Base-by-base conservation (phyloP, 2,329 filamentous ascomycete species). In the Cladophialophora carrionii region DNA sequence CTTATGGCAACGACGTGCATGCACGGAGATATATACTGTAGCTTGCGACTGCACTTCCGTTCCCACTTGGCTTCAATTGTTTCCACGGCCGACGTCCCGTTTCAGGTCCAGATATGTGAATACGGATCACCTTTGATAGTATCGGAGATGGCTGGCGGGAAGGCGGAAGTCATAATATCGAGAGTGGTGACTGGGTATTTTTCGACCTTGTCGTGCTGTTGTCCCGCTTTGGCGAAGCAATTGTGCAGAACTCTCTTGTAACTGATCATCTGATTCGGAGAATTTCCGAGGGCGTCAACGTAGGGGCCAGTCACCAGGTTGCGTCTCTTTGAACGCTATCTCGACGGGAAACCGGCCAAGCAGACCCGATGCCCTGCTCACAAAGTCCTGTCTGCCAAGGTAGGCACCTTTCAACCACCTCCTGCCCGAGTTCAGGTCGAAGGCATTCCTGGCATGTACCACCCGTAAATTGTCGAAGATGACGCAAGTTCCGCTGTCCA, bases 331-430 rank as follows among this genome's bases (percentile, higher is more conserved):
- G 22, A 48, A 56, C 29, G 54, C 4, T n/a, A 55, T 56, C 26
- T 56, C 31, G 12, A 51, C n/a, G 20, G 64, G 67, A 57, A 68
- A 68, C 7, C 60, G 26, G 29, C 54, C 17, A 41, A 61, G 55
- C 51, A 68, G 34, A 17, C 55, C 26, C 5, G 60, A 61, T 20
- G 68, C 66, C 60, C 68, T 72, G 63, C 69, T 72, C 48, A 68
- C 73, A 60, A 88, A 84, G 1, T 86, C 85, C 78, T 90, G 88
- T 4, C 84, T 81, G 67, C 90, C 86, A 31, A 97, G 82, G 77
- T 98, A 99, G 0, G 91, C 85, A 4, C 95, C 95, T 71, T 91
- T 90, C 61, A 98, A 78, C 90, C 91, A 96, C 59, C 94, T 83
- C 67, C 87, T 84, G 0, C 90, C 90, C 6, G 83, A 82, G 0